Conservation (phyloP, 2,329 filamentous ascomycete species). For the Simplicillium aogashimaense region DNA sequence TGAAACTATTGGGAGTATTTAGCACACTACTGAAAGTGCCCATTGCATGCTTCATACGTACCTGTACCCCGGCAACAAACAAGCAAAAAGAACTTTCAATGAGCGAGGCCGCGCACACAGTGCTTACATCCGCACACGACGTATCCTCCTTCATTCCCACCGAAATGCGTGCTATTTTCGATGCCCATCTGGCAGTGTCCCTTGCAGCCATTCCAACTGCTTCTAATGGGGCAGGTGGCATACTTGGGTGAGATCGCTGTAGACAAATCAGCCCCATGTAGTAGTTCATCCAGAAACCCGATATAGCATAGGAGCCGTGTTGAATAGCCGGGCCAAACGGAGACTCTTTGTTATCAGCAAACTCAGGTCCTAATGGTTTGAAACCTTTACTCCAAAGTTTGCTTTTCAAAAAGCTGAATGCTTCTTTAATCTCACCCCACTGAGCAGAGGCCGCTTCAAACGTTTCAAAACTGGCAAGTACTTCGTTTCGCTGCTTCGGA, state of each 20-base stretch:
- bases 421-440: constrained; percentile 65
- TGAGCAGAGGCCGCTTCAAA: constrained; percentile 64
- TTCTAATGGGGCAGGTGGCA: constrained; percentile 85
- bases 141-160: constrained; percentile 57
- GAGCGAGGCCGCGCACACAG: constrained; percentile 67
- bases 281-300: constrained; percentile 78
- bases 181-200: constrained; percentile 61
- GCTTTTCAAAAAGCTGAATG: constrained; percentile 57
- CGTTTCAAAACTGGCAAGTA: constrained; percentile 43
- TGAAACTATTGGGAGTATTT: constrained; percentile 46
- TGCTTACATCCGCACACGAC: constrained; percentile 53
- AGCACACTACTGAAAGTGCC: too few relatives aligned
- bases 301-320: constrained; percentile 81
- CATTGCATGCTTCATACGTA: constrained; percentile 20
- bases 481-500: constrained; percentile 30
- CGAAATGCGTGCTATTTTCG: constrained; percentile 68
- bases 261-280: constrained; percentile 78
- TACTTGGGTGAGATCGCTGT: constrained; percentile 73
- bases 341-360: constrained; percentile 46
- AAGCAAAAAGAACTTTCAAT: constrained; percentile 75
- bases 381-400: constrained; percentile 59
- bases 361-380: constrained; percentile 61
- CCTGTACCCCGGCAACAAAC: constrained; percentile 77
- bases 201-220: constrained; percentile 70
- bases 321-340: constrained; percentile 77